phyloP scores from a whole-genome alignment of 2,329 filamentous ascomycete genomes.

The Pyrenochaeta sp. region DNA sequence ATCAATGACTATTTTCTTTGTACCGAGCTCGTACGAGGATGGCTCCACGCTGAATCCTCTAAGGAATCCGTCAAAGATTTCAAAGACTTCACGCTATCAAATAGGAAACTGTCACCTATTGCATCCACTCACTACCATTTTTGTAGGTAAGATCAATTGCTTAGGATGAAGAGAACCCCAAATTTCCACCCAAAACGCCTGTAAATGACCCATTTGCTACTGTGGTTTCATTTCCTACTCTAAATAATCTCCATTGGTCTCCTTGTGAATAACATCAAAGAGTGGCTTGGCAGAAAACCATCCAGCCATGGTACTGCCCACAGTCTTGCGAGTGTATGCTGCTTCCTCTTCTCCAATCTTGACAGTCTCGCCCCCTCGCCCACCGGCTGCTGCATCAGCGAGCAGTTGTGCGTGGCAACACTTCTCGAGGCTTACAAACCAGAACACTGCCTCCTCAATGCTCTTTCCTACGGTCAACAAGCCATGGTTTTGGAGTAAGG shows the following conservation, averaged over 20 bases:
- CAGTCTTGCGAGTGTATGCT: slow-evolving; percentile 69
- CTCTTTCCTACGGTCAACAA: slow-evolving; percentile 59
- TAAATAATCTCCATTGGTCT: slow-evolving; percentile 66
- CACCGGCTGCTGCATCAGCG: slow-evolving; percentile 65
- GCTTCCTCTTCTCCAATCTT: slow-evolving; percentile 76
- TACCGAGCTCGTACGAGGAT: too few species aligned
- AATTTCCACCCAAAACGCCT: background rate
- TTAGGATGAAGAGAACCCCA: background rate
- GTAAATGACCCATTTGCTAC: background rate
- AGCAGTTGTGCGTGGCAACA: slow-evolving; percentile 63
- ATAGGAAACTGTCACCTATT: too few species aligned
- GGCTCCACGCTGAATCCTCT: too few species aligned
- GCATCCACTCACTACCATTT: too few species aligned
- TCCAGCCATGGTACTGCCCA: slow-evolving; percentile 67
- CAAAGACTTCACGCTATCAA: too few species aligned
- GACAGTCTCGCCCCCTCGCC: slow-evolving; percentile 69
- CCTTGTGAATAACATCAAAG: slow-evolving; percentile 74
- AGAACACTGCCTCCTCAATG: slow-evolving; percentile 62
- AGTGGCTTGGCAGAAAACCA: slow-evolving; percentile 77
- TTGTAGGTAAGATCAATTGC: too few species aligned
- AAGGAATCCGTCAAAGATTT: too few species aligned
- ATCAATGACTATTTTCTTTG: too few species aligned
- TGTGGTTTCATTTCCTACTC: slow-evolving; percentile 38
- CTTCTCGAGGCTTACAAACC: slow-evolving; percentile 63
- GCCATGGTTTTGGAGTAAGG: slow-evolving; percentile 64